These are phyloP conservation scores for Globisporangium spiculum DNA, from an alignment of 352 stramenopile genomes.

Conservation along the genomic window DNA sequence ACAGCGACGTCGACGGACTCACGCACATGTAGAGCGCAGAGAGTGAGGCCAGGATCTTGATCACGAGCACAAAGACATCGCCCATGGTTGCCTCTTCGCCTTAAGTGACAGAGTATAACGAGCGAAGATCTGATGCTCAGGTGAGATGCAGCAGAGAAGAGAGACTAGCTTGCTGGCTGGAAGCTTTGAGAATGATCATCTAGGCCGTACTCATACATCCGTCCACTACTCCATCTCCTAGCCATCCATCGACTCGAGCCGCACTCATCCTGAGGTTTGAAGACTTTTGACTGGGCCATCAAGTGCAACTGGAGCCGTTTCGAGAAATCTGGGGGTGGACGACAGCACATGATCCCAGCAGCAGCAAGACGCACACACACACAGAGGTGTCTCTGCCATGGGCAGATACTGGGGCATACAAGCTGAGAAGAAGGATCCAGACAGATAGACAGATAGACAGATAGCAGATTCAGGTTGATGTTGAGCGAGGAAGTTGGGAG, in stretches of 20 bases:
- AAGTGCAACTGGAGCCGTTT: neutral
- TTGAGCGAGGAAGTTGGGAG: neutral
- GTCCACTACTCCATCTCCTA: no score
- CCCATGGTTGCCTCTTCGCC: slow-evolving; percentile 6
- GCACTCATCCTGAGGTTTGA: neutral
- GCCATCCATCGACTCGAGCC: no score
- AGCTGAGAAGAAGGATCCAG: no score
- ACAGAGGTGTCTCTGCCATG: neutral
- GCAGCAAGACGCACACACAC: neutral
- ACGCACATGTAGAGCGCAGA: slow-evolving; percentile 75
- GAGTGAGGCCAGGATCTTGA: slow-evolving; percentile 60
- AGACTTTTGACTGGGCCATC: neutral
- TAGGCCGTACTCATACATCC: neutral
- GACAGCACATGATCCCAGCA: neutral
- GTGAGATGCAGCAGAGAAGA: neutral
- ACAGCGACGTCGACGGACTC: slow-evolving; percentile 48
- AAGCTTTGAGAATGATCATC: neutral
- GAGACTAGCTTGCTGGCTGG: neutral
- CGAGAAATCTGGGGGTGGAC: neutral
- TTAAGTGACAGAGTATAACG: neutral
- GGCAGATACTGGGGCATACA: no score
- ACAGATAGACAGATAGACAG: neutral
- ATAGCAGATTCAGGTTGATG: neutral
- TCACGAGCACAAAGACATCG: slow-evolving; percentile 38
- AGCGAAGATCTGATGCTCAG: neutral